Conservation (phyloP, 75 land plant genomes). For the Isoetes taiwanensis region DNA sequence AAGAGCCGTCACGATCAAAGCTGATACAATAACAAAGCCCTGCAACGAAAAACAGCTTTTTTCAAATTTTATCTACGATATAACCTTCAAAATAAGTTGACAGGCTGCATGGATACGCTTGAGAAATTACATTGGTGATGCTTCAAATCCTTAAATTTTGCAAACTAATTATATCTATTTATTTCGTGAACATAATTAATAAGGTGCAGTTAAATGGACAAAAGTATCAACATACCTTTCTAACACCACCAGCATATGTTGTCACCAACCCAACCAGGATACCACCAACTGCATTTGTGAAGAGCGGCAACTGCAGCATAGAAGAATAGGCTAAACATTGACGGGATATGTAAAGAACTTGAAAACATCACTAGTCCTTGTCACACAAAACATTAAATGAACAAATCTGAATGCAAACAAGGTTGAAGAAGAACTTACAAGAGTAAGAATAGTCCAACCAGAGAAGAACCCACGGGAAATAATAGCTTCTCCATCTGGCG, state of each 20-base stretch:
- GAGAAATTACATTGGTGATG: too few relatives aligned
- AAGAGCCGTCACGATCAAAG: slow-evolving; percentile 76
- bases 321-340: neutral
- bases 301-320: slow-evolving; percentile 58
- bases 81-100: too few relatives aligned
- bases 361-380: slow-evolving; percentile 1
- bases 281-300: slow-evolving; percentile 86
- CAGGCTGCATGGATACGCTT: too few relatives aligned
- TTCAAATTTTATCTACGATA: too few relatives aligned
- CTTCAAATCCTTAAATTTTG: neutral
- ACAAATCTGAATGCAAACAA: neutral
- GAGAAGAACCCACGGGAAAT: slow-evolving; percentile 75
- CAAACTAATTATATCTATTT: neutral
- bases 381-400: neutral
- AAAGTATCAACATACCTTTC: slow-evolving; percentile 47
- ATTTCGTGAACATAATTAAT: neutral
- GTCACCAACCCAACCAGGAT: slow-evolving; percentile 97
- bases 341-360: neutral
- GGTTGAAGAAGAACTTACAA: slow-evolving; percentile 34
- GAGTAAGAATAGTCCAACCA: slow-evolving; percentile 78
- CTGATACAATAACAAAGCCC: slow-evolving; percentile 99
- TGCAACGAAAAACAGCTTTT: slow-evolving; percentile 20
- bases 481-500: slow-evolving; percentile 90
- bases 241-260: slow-evolving; percentile 80
- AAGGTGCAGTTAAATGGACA: slow-evolving; percentile 4